Conservation (phyloP, 2,329 filamentous ascomycete genomes). For the Paraconiothyrium sp. region DNA sequence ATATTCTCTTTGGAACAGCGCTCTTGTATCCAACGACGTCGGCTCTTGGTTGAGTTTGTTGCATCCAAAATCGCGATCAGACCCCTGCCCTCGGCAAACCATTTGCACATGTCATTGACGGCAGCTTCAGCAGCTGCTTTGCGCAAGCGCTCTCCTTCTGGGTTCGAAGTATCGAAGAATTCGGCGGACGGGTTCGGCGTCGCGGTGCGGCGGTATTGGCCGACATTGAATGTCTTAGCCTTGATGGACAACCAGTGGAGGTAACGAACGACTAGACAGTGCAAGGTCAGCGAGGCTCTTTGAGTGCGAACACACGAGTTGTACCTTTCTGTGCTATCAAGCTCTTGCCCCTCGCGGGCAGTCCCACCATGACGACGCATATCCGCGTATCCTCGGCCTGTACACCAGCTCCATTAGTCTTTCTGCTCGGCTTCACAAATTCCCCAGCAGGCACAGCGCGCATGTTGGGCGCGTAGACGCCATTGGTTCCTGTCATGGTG, state of each 20-base stretch:
- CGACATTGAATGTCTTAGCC: conserved; percentile 96
- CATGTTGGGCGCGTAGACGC: conserved; percentile 51
- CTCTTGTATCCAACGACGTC: conserved; percentile 90
- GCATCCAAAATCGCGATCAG: conserved; percentile 94
- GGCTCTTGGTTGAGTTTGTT: conserved; percentile 92
- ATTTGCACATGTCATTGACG: conserved; percentile 90
- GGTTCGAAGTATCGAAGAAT: conserved; percentile 93
- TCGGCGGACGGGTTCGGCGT: conserved; percentile 91
- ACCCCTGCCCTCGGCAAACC: conserved; percentile 81
- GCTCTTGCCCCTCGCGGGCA: conserved; percentile 95
- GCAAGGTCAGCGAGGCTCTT: conserved; percentile 22
- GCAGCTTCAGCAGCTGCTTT: conserved; percentile 90
- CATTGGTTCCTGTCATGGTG: conserved; percentile 48
- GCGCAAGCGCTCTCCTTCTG: conserved; percentile 88
- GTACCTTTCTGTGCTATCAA: conserved; percentile 96
- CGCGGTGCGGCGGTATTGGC: conserved; percentile 88
- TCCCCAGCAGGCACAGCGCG: conserved; percentile 54
- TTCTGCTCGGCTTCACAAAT: conserved; percentile 55
- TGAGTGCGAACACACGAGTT: conserved; percentile 24
- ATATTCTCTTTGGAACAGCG: conserved; percentile 78
- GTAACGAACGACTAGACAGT: conserved; percentile 69
- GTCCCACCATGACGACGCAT: conserved; percentile 98
- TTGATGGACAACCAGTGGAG: conserved; percentile 96
- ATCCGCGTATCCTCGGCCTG: conserved; percentile 96
- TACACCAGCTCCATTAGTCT: conserved; percentile 71